Percentiles rank a stretch among this genome's conserved stretches.
Conservation (phyloP, 1,284 basidiomycete genomes). For the Pseudomicrostroma phylloplanum region DNA sequence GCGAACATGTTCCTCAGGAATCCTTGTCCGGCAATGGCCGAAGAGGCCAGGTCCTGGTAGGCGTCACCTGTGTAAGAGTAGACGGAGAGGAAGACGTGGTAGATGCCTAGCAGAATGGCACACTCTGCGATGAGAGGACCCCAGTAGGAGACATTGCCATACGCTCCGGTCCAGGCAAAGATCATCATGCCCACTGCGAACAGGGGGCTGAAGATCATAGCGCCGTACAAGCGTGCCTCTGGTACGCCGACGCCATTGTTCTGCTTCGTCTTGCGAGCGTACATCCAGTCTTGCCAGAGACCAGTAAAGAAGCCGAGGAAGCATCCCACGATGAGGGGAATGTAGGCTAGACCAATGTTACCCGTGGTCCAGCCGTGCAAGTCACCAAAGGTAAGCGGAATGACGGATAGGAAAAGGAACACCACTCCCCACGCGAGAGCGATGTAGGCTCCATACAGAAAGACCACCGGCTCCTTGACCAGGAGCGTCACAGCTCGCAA, state of each 20-base stretch:
- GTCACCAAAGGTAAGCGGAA: conserved; percentile 47
- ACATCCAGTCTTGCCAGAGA: conserved; percentile 33
- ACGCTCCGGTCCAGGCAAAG: conserved; percentile 31
- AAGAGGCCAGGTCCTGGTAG: conserved; percentile 30
- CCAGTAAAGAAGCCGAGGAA: conserved; percentile 44
- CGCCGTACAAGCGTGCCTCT: conserved; percentile 37
- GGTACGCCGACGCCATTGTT: conserved; percentile 31
- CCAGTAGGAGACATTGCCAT: conserved; percentile 32
- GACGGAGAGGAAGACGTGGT: conserved; percentile 33
- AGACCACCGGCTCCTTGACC: conserved; percentile 46
- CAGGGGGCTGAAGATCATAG: conserved; percentile 26
- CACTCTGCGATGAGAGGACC: conserved; percentile 31
- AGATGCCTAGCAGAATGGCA: conserved; percentile 37
- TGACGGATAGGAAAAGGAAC: conserved; percentile 27
- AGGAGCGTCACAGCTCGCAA: conserved; percentile 45
- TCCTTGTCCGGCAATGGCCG: conserved; percentile 35
- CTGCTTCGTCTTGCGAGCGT: conserved; percentile 24
- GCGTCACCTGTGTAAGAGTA: conserved; percentile 30
- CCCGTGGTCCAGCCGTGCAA: conserved; percentile 50
- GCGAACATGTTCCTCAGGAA: conserved; percentile 37
- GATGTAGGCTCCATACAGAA: conserved; percentile 38
- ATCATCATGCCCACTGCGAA: conserved; percentile 36
- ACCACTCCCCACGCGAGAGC: conserved; percentile 12
- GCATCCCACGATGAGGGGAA: conserved; percentile 43
- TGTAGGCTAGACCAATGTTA: conserved; percentile 48